Evolutionary conservation across 163 green algal species (phyloP).

Genomic region (Prototheca wickerhamii): DNA sequence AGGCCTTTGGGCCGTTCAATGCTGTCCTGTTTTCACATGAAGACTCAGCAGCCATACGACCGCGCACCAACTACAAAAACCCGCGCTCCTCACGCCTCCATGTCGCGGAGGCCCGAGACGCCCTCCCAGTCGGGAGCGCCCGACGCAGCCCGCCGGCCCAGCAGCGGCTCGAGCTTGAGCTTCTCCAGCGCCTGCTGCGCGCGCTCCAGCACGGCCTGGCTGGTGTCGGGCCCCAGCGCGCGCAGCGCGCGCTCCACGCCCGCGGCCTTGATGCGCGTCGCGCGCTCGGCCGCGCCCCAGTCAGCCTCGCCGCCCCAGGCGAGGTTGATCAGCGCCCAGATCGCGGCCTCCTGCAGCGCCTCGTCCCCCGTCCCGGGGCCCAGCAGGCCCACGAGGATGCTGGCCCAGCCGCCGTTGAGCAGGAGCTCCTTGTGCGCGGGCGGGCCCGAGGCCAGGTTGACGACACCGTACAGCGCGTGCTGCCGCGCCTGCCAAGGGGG

Average conservation of each 20-base stretch:
- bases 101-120: neutral
- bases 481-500: neutral
- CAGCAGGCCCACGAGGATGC: slow-evolving; percentile 24
- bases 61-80: too few species aligned
- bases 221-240: neutral
- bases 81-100: too few species aligned
- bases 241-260: slow-evolving; percentile 1
- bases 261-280: neutral
- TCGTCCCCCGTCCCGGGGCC: neutral
- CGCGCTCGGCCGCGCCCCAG: neutral
- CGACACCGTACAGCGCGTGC: slow-evolving; percentile 49
- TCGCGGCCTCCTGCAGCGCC: slow-evolving; percentile 24
- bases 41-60: too few species aligned
- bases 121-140: neutral
- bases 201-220: neutral
- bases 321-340: slow-evolving; percentile 40
- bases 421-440: slow-evolving; percentile 45
- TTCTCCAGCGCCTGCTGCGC: slow-evolving; percentile 1
- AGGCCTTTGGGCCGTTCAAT: too few species aligned
- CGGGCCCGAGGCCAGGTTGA: slow-evolving; percentile 49
- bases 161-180: neutral
- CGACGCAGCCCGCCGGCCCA: neutral
- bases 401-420: slow-evolving; percentile 22
- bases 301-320: slow-evolving; percentile 10
- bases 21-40: too few species aligned